Base-by-base conservation (phyloP, 2,329 filamentous ascomycete genomes). In the Aspergillus sojae region DNA sequence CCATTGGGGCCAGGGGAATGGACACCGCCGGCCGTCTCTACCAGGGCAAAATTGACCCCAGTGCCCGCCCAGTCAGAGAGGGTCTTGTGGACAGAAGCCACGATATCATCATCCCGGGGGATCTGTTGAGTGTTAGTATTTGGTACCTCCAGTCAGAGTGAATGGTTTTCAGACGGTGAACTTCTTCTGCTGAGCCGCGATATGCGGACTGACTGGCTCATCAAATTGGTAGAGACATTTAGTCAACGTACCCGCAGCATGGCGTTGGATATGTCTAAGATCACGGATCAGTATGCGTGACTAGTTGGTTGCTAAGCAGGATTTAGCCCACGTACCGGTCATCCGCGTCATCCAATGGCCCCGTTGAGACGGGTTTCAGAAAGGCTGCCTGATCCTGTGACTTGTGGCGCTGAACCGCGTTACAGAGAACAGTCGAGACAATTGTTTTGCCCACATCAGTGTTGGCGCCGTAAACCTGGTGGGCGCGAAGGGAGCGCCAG, bases 371-470 rank as follows among this genome's bases (percentile, higher is more conserved):
- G 0, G 92, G 92, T 75, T 96, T 96, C 60, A 96, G 74, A 75
- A 91, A 96, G 12, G 85, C 82, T 1, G 88, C 84, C 23, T 65
- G 61, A 19, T 79, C 77, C 53, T 85, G 83, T 9, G 76, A 62
- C 7, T 71, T 72, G 32, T 79, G 78, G 30, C 78, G 81, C 43
- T 78, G 80, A 4, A 88, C 84, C 10, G 89, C 85, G 65, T 86
- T 88, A 75, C 88, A 90, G 4, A 96, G 81, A 14, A 93, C 78
- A 0, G 91, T 93, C 2, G 90, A 89, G 62, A 93, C 85, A 36
- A 96, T 86, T 0, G 92, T 96, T 81, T 96, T 96, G 67, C 92
- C 92, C 30, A 95, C 91, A 68, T 91, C 88, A 0, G 92, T 95
- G 71, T 94, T 95, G 54, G 92, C 91, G 32, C 92, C 92, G 71